Evolutionary conservation across 352 stramenopile species (phyloP), one percentile per base, ranked within the genome.

Genomic region (Phytophthora cactorum): DNA sequence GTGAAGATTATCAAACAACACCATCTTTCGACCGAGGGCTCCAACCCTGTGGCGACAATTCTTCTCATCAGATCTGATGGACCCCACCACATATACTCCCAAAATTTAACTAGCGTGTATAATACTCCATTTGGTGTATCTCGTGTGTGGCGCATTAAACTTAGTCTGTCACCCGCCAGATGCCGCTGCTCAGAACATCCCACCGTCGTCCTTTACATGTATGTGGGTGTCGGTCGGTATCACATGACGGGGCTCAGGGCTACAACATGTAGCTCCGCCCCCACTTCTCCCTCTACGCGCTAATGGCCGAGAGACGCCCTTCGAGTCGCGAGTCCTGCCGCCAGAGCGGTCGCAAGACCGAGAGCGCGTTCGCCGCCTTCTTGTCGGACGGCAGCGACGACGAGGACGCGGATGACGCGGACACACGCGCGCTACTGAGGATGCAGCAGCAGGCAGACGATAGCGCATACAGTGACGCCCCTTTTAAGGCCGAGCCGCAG

Each of bases 381-480:
- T 64, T 86, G 29, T 85, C 77, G 28, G 77, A 85, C 52, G 63
- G 53, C 45, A 75, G 66, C 32, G 47, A 43, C 8, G 55, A 79
- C 39, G 63, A 72, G 43, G 69, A 78, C 49, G 69, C 74, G 52
- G 67, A 83, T 36, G 66, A 77, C 45, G 72, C 70, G 31, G 66
- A 75, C 17, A 56, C 56, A 15, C 27, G 63, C 5, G 60, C 45
- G 7, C 22, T 84, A 32, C 44, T 68, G 45, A 66, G 75, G 39
- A 86, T 86, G 75, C 75, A 84, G 54, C 61, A 73, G 53, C 75
- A 86, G 41, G 78, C 78, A 14, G 78, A 86, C 56, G 78, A 86
- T 61, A 74, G 74, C 55, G 54, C 61, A 31, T 86, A 82, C 67
- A 59, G 74, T 15, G 57, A 77, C 25, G 64, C 63, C 51, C 51